These are phyloP conservation scores for Metschnikowia hibisci DNA, from an alignment of 805 yeast genomes.

Conservation along the genomic window DNA sequence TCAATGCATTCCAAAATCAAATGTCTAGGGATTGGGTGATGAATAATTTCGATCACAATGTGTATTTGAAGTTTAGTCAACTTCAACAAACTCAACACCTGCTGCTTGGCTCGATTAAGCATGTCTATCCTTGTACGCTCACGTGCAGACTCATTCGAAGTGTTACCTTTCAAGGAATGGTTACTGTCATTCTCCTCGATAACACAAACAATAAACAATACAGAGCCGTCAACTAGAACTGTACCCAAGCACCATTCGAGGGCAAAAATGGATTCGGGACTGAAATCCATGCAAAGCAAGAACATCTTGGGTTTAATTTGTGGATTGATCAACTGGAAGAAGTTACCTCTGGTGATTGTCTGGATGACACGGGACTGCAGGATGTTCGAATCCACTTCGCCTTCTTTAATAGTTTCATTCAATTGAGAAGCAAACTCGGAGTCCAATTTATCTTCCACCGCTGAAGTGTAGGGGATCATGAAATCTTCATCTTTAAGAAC, in stretches of 20 bases:
- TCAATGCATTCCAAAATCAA: slow-evolving; percentile 67
- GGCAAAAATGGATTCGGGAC: slow-evolving; percentile 79
- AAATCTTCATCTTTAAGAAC: slow-evolving; percentile 23
- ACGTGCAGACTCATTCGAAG: slow-evolving; percentile 32
- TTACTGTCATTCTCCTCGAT: slow-evolving; percentile 40
- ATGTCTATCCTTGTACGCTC: slow-evolving; percentile 36
- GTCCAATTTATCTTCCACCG: slow-evolving; percentile 61
- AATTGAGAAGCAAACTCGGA: slow-evolving; percentile 53
- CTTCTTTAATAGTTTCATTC: slow-evolving; percentile 50
- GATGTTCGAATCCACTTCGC: slow-evolving; percentile 51
- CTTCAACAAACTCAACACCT: slow-evolving; percentile 47
- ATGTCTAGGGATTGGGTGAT: slow-evolving; percentile 72
- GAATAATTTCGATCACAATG: slow-evolving; percentile 68
- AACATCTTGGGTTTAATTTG: slow-evolving; percentile 53
- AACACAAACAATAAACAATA: slow-evolving; percentile 66
- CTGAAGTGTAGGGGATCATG: slow-evolving; percentile 64
- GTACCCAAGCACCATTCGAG: slow-evolving; percentile 88
- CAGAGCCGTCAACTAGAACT: slow-evolving; percentile 76
- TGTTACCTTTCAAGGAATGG: slow-evolving; percentile 40
- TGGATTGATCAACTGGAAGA: slow-evolving; percentile 48
- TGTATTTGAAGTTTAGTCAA: slow-evolving; percentile 70
- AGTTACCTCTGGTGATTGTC: slow-evolving; percentile 66
- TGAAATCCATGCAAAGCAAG: slow-evolving; percentile 74
- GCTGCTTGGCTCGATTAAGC: slow-evolving; percentile 42
- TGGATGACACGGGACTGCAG: slow-evolving; percentile 59